Base-by-base conservation (phyloP, 441 rosid species). In the Hura crepitans region DNA sequence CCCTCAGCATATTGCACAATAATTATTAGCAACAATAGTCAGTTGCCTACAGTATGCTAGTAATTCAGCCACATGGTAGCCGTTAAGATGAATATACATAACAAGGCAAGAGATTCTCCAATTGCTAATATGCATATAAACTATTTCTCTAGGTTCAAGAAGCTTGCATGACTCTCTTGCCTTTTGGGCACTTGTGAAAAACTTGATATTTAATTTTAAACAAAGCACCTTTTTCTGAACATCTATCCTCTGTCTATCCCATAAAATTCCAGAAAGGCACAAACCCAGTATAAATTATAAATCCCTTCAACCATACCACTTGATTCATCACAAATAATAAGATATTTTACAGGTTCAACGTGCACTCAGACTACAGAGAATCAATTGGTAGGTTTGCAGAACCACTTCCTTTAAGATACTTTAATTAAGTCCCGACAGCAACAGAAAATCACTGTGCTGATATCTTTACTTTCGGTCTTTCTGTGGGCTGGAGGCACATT, bases 391-490 rank as follows among this genome's bases (percentile, higher is more conserved):
- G 55, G 58, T 11, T 31, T 47, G 39, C 46, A 66, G 47, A 59
- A 51, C 27, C 15, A 10, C 31, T 55, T 20, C 5, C 47, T 51
- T 55, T 15, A 33, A 51, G 60, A 31, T 35, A 50, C 18, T 51
- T 22, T 12, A 50, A 31, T 47, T 31, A n/a, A 17, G 23, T 30
- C 43, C 30, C 3, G 57, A 28, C 25, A 47, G 68, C 23, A 30
- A 65, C 46, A 42, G 33, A 47, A 18, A 65, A 35, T 28, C 17
- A 62, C 30, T 28, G 5, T 60, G 68, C 57, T 62, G 53, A 43
- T 13, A 13, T 42, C 33, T 62, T 43, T 42, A 28, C 37, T 25
- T 12, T 63, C 8, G 39, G 6, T 53, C 5, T 11, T 57, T 30
- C 10, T 27, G 61, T 27, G 13, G 4, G 33, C 18, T 30, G 43